Conservation (phyloP, 192 early-diverging fungal species). For the Coemansia sp. region DNA sequence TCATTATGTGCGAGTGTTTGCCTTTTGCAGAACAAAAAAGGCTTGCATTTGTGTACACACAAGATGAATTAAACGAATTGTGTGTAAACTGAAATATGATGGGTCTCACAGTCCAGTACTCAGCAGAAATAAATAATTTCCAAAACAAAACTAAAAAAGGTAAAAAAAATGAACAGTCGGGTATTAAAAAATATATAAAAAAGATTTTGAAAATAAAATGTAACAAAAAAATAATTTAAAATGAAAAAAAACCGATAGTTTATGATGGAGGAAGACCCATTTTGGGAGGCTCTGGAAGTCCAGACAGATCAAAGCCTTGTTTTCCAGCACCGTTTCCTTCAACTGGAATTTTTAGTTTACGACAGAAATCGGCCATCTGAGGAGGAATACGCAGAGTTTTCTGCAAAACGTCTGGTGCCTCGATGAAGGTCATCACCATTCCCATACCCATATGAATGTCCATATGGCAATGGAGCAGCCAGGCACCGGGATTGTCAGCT, state of each 20-base stretch:
- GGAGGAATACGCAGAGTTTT: neutral
- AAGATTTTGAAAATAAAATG: neutral
- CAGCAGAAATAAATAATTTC: too few relatives aligned
- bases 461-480: slow-evolving; percentile 83
- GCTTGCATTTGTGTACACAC: too few relatives aligned
- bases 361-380: neutral
- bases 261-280: neutral
- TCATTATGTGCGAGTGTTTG: neutral
- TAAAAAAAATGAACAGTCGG: neutral
- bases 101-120: too few relatives aligned
- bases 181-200: neutral
- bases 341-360: neutral
- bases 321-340: slow-evolving; percentile 72
- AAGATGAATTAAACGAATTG: neutral
- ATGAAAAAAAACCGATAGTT: neutral
- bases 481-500: slow-evolving; percentile 80
- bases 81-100: too few relatives aligned
- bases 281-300: slow-evolving; percentile 33
- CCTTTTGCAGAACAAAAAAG: too few relatives aligned
- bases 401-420: slow-evolving; percentile 8
- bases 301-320: slow-evolving; percentile 62
- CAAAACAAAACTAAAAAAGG: neutral
- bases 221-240: neutral
- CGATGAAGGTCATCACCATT: slow-evolving; percentile 2
- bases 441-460: slow-evolving; percentile 51